A percentile compares a stretch with the other conserved stretches of the same genome.
phyloP scores from a whole-genome alignment of 2,329 filamentous ascomycete species.

The Raffaelea ambrosiae region DNA sequence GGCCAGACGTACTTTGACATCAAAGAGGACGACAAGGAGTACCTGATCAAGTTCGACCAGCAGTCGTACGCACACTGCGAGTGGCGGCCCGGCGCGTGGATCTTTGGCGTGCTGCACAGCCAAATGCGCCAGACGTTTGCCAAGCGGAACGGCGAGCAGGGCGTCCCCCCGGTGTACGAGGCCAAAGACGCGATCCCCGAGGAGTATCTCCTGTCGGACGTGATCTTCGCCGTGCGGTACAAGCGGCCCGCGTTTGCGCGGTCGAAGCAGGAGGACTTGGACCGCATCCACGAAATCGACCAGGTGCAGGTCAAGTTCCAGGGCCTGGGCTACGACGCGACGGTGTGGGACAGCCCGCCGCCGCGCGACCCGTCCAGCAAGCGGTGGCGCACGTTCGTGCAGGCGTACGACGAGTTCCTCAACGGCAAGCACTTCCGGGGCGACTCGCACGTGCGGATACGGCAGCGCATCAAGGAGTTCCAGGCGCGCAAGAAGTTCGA shows the following conservation, averaged over 20 bases:
- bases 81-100: conserved; percentile 90
- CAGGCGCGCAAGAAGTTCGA: conserved; percentile 55
- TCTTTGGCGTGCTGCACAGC: conserved; percentile 61
- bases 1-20: conserved; percentile 36
- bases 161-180: conserved; percentile 57
- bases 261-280: conserved; percentile 54
- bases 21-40: conserved; percentile 77
- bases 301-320: conserved; percentile 84
- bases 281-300: conserved; percentile 62
- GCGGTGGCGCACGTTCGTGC: conserved; percentile 70
- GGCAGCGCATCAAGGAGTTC: conserved; percentile 58
- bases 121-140: conserved; percentile 67
- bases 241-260: conserved; percentile 15
- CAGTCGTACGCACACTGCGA: conserved; percentile 72
- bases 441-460: conserved; percentile 51
- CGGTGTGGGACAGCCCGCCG: conserved; percentile 82
- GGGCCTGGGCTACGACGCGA: conserved; percentile 82
- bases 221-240: conserved; percentile 77
- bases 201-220: conserved; percentile 76
- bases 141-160: conserved; percentile 55
- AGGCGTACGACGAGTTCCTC: conserved; percentile 81
- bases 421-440: conserved; percentile 61
- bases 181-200: conserved; percentile 77
- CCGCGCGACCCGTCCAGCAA: conserved; percentile 46
- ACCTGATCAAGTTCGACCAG: conserved; percentile 80